Conservation (phyloP, 352 stramenopile genomes). For the Phytophthora sansomeana region DNA sequence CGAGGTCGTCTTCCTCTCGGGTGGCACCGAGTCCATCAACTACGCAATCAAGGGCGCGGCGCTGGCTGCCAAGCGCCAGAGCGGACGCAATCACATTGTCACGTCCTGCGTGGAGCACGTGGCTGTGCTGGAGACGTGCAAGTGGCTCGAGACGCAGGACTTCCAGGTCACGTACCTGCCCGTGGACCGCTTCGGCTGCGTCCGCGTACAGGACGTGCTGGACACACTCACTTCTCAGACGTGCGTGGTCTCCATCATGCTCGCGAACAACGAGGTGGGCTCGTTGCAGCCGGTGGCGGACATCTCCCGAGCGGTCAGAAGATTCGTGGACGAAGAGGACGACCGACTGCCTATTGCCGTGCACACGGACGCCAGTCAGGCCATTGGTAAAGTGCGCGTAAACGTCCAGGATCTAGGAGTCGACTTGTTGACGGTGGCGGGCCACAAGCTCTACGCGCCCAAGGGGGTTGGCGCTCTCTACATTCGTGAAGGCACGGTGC, state of each 20-base stretch:
- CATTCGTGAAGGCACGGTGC: slow-evolving; percentile 55
- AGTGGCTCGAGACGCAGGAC: slow-evolving; percentile 62
- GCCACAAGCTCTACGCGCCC: slow-evolving; percentile 98
- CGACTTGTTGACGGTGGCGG: slow-evolving; percentile 97
- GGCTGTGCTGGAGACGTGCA: slow-evolving; percentile 89
- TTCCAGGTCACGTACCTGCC: slow-evolving; percentile 80
- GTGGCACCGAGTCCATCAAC: slow-evolving; percentile 92
- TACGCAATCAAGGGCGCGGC: slow-evolving; percentile 79
- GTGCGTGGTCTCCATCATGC: slow-evolving; percentile 96
- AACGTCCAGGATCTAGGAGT: slow-evolving; percentile 84
- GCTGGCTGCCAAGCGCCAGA: slow-evolving; percentile 39
- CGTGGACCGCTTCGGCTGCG: slow-evolving; percentile 61
- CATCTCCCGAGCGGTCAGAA: slow-evolving; percentile 69
- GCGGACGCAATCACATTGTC: slow-evolving; percentile 87
- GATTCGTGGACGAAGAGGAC: slow-evolving; percentile 39
- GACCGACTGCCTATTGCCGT: slow-evolving; percentile 80
- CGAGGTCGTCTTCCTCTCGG: slow-evolving; percentile 77
- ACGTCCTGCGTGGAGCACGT: slow-evolving; percentile 95
- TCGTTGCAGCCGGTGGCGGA: slow-evolving; percentile 95
- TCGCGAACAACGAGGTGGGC: slow-evolving; percentile 99
- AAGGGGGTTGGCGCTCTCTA: slow-evolving; percentile 92
- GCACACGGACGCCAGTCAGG: slow-evolving; percentile 98
- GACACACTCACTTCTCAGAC: slow-evolving; percentile 86
- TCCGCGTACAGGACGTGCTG: slow-evolving; percentile 78
- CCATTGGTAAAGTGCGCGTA: slow-evolving; percentile 94